Conservation (phyloP, 129 eudicot genomes). For the Pseudognaphalium luteoalbum region DNA sequence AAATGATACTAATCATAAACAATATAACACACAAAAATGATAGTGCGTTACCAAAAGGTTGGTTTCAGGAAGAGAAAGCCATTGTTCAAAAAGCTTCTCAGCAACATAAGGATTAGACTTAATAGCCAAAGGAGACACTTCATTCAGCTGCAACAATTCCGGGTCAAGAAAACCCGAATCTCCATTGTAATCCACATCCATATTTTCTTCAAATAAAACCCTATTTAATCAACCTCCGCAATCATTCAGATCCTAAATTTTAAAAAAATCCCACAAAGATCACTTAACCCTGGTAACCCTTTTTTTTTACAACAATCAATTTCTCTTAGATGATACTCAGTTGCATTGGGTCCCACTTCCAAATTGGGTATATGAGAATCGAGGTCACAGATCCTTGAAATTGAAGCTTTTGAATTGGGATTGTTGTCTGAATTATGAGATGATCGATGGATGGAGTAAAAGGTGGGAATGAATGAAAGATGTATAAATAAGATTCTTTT, state of each 20-base stretch:
- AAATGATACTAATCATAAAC: not conserved
- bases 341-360: constrained; percentile 10
- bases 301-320: constrained; percentile 24
- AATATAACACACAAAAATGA: not conserved
- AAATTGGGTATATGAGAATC: constrained; percentile 17
- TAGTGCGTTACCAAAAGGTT: constrained; percentile 55
- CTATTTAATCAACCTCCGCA: constrained; percentile 16
- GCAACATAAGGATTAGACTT: constrained; percentile 84
- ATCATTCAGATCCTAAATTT: constrained; percentile 37
- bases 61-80: constrained; percentile 94
- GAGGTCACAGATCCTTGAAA: constrained; percentile 27
- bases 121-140: constrained; percentile 72
- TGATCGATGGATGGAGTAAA: constrained; percentile 18
- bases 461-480: constrained; percentile 11
- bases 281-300: constrained; percentile 30
- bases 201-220: constrained; percentile 23
- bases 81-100: constrained; percentile 77
- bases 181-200: constrained; percentile 80
- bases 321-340: constrained; percentile 19
- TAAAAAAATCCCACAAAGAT: constrained; percentile 24
- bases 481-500: constrained; percentile 18
- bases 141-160: constrained; percentile 78
- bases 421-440: constrained; percentile 10
- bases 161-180: constrained; percentile 76
- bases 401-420: constrained; percentile 27